phyloP scores from a whole-genome alignment of 2,329 filamentous ascomycete genomes.

The Aureobasidium sp. region DNA sequence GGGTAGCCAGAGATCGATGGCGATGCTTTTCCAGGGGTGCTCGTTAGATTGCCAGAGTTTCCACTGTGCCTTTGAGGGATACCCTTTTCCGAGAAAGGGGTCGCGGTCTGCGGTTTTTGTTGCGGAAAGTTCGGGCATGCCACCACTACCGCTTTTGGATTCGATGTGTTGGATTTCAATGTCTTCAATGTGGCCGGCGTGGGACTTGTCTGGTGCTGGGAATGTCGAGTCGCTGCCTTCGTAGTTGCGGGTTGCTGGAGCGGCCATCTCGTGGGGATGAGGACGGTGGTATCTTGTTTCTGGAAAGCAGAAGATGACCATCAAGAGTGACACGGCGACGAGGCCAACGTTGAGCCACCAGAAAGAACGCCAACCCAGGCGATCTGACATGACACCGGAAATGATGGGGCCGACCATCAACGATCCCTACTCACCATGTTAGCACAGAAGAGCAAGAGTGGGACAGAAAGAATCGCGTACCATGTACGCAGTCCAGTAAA shows the following conservation, averaged over 20 bases:
- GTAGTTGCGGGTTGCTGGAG: background rate
- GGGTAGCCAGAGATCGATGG: constrained; percentile 50
- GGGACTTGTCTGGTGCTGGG: constrained; percentile 12
- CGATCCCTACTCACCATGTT: constrained; percentile 30
- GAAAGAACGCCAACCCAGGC: constrained; percentile 52
- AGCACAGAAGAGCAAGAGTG: too few species aligned
- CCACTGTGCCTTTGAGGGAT: constrained; percentile 49
- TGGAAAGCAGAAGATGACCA: constrained; percentile 52
- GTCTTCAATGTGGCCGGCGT: constrained; percentile 13
- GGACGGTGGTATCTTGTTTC: constrained; percentile 52
- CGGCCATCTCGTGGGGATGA: constrained; percentile 25
- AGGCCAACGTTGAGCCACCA: constrained; percentile 58
- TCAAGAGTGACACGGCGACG: constrained; percentile 40
- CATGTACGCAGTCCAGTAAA: constrained; percentile 56
- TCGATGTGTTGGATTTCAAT: constrained; percentile 18
- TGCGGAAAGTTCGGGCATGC: constrained; percentile 19
- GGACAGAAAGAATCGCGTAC: too few species aligned
- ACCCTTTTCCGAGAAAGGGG: constrained; percentile 47
- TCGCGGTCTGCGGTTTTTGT: constrained; percentile 38
- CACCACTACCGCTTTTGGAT: background rate
- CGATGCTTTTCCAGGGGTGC: constrained; percentile 37
- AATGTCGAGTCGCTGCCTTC: background rate
- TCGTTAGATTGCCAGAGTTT: constrained; percentile 42
- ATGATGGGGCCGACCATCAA: constrained; percentile 54
- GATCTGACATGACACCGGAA: constrained; percentile 50